These are phyloP conservation scores for Paulownia fortunei DNA, from an alignment of 257 asterid species.

Conservation along the genomic window DNA sequence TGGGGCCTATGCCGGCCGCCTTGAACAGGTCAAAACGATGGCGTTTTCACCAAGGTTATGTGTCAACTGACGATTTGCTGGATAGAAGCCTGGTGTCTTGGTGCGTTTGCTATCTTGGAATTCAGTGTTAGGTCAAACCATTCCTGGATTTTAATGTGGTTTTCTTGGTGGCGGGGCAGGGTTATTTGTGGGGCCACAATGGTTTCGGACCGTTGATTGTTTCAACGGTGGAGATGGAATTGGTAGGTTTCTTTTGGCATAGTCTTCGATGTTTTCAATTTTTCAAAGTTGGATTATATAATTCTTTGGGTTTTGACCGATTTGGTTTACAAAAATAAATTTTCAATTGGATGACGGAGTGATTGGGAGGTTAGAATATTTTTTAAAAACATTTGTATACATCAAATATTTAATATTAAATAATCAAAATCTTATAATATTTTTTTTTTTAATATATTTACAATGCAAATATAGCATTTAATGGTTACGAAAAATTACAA, in stretches of 20 bases:
- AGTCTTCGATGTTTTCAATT: not conserved
- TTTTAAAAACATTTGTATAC: no score
- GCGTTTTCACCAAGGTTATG: slow-evolving; percentile 15
- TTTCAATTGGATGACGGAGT: not conserved
- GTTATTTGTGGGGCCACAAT: slow-evolving; percentile 32
- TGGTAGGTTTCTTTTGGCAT: slow-evolving; percentile 8
- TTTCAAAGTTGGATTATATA: not conserved
- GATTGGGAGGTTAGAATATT: no score
- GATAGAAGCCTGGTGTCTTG: slow-evolving; percentile 33
- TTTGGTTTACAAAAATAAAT: not conserved
- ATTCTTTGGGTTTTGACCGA: not conserved
- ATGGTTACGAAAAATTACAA: no score
- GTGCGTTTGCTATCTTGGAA: slow-evolving; percentile 37
- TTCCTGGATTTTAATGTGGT: slow-evolving; percentile 38
- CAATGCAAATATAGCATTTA: no score
- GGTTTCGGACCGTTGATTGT: slow-evolving; percentile 35
- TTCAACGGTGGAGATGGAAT: slow-evolving; percentile 31
- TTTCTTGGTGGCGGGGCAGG: slow-evolving; percentile 69
- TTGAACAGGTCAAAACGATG: slow-evolving; percentile 13
- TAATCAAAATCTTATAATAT: no score
- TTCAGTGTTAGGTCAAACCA: slow-evolving; percentile 57
- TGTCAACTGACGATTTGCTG: slow-evolving; percentile 29
- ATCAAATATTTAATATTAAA: no score
- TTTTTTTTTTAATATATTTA: no score
- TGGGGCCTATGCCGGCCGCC: slow-evolving; percentile 35